Percentiles rank a stretch among this genome's conserved stretches.
These are phyloP conservation scores for Wallacemonas sp. DNA, from an alignment of 208 protist species.

Conservation along the genomic window DNA sequence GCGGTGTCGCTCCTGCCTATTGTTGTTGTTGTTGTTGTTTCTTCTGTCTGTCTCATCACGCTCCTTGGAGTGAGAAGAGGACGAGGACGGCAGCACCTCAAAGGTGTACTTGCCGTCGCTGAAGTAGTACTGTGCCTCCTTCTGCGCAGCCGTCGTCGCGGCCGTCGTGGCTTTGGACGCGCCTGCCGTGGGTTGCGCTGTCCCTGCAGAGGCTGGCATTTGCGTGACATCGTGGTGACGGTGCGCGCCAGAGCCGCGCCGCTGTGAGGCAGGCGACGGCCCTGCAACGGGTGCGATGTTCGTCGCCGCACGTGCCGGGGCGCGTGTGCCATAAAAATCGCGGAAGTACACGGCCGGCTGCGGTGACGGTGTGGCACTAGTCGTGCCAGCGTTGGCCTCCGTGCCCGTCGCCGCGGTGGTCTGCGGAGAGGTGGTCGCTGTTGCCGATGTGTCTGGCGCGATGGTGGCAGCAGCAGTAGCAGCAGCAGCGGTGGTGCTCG, in stretches of 20 bases:
- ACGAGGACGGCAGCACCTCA: constrained; percentile 5
- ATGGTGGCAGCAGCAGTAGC: not conserved
- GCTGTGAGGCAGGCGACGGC: not conserved
- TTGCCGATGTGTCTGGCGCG: not conserved
- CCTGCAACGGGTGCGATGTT: no score
- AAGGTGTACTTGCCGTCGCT: constrained; percentile 8
- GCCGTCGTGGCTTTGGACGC: not conserved
- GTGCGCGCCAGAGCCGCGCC: not conserved
- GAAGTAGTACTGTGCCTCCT: not conserved
- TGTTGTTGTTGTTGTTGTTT: not conserved
- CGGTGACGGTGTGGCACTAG: no score
- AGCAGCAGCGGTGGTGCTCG: not conserved
- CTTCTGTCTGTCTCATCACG: not conserved
- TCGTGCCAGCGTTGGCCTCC: not conserved
- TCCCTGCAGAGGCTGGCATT: not conserved
- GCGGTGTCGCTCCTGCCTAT: no score
- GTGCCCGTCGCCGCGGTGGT: not conserved
- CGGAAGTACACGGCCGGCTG: not conserved
- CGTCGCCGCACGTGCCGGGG: no score
- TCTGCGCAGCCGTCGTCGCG: not conserved
- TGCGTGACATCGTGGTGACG: not conserved
- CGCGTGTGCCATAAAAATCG: not conserved
- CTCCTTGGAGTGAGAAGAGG: not conserved
- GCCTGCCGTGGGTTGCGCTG: not conserved
- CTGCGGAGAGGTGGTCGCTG: not conserved